phyloP scores from a whole-genome alignment of 768 basidiomycete genomes.

The Auricularia cornea region DNA sequence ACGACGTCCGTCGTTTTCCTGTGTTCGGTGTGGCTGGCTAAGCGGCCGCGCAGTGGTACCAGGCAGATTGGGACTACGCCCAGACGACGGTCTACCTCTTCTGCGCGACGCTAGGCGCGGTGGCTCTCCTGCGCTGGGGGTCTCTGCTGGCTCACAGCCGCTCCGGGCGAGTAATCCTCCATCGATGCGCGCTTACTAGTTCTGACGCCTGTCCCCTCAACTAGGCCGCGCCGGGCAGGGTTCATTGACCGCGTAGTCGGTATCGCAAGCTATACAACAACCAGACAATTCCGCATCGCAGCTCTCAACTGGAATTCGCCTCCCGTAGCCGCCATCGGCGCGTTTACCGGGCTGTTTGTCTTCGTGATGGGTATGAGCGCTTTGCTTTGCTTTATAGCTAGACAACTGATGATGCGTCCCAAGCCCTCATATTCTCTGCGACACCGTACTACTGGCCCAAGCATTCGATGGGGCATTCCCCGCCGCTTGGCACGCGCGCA shows the following conservation, averaged over 20 bases:
- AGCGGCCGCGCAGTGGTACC: constrained; percentile 18
- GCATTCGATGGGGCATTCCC: constrained; percentile 23
- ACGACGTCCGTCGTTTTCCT: constrained; percentile 14
- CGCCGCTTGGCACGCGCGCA: constrained; percentile 22
- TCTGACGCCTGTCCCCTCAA: too few relatives aligned
- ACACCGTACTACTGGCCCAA: constrained; percentile 26
- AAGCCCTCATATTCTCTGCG: constrained; percentile 18
- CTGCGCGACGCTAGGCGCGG: constrained; percentile 17
- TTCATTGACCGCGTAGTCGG: constrained; percentile 18
- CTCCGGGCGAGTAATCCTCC: background rate
- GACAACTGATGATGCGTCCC: background rate
- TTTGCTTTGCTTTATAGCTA: background rate
- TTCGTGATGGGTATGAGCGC: constrained; percentile 17
- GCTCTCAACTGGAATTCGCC: constrained; percentile 21
- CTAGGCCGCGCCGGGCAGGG: too few relatives aligned
- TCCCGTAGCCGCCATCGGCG: constrained; percentile 20
- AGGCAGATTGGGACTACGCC: constrained; percentile 26
- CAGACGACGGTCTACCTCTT: constrained; percentile 23
- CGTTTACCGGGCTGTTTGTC: constrained; percentile 16
- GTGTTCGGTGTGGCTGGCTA: background rate
- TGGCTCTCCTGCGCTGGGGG: background rate
- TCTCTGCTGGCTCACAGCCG: too few relatives aligned
- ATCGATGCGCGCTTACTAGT: background rate
- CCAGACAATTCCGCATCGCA: constrained; percentile 19
- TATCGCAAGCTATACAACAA: constrained; percentile 12